Percentiles rank a stretch among this genome's conserved stretches.
Conservation (phyloP, 2,329 filamentous ascomycete species). For the Colletotrichum tropicale region DNA sequence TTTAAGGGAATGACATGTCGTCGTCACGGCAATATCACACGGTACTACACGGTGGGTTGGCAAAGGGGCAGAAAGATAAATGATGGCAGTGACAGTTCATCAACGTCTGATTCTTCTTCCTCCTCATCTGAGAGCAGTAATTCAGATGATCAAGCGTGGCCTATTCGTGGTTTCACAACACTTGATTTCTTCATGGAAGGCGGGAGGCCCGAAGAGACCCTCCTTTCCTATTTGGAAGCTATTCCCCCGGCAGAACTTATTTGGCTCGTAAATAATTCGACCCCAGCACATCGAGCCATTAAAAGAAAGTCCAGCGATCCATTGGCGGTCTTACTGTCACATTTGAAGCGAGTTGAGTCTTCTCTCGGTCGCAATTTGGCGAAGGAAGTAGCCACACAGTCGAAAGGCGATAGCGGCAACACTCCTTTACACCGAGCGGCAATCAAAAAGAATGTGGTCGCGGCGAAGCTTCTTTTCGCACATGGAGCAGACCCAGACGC, state of each 20-base stretch:
- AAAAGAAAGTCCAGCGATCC: background rate
- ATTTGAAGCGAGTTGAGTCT: background rate
- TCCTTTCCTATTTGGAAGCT: background rate
- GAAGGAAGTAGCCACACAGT: background rate
- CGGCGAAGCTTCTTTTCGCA: background rate
- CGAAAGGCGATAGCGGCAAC: background rate
- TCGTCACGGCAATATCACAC: background rate
- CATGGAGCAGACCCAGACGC: background rate
- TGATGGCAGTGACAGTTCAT: background rate
- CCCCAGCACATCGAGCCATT: background rate
- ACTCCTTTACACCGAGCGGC: background rate
- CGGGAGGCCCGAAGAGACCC: background rate
- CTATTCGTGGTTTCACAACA: background rate
- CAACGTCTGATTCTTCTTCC: background rate
- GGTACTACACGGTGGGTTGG: background rate
- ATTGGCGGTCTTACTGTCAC: background rate
- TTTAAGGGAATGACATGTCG: background rate
- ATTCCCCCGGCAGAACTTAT: background rate
- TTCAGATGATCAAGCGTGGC: background rate
- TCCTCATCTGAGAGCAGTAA: background rate
- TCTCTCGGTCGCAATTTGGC: background rate
- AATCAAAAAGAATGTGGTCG: background rate
- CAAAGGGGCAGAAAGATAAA: background rate
- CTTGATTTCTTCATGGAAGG: background rate
- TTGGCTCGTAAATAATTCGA: background rate